These are phyloP conservation scores for Lactarius vividus DNA, from an alignment of 768 basidiomycete genomes.

Conservation along the genomic window DNA sequence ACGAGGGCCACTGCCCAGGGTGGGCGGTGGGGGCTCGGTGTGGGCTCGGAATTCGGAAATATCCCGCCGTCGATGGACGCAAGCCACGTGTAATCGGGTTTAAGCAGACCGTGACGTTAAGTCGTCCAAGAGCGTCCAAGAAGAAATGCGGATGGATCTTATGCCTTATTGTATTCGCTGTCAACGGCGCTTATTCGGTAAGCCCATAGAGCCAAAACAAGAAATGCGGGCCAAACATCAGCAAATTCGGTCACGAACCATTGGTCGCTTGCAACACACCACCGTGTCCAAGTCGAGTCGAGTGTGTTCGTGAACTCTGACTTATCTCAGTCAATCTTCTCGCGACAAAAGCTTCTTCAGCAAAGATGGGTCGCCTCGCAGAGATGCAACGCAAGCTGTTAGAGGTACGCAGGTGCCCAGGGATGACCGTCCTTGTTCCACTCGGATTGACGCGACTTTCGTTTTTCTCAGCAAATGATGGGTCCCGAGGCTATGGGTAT, in stretches of 20 bases:
- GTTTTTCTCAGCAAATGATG: slow-evolving; percentile 89
- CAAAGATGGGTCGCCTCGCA: slow-evolving; percentile 86
- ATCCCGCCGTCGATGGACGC: not conserved
- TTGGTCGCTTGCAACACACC: not conserved
- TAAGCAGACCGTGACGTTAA: not conserved
- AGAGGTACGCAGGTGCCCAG: slow-evolving; percentile 40
- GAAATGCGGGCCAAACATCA: slow-evolving; percentile 16
- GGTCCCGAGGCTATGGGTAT: slow-evolving; percentile 99
- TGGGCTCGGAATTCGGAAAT: not conserved
- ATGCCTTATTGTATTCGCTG: not conserved
- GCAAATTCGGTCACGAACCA: not conserved
- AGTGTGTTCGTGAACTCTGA: not conserved
- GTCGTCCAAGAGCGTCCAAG: not conserved
- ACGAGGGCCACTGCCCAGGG: not conserved
- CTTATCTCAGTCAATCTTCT: not conserved
- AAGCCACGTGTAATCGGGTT: not conserved
- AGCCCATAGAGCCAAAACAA: not conserved
- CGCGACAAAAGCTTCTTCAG: not conserved
- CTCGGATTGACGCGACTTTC: slow-evolving; percentile 34
- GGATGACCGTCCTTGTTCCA: not conserved
- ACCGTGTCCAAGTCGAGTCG: not conserved
- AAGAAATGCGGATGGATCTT: not conserved
- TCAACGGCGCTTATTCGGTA: slow-evolving; percentile 2
- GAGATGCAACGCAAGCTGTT: slow-evolving; percentile 97
- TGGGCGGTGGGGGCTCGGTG: not conserved